Base-by-base conservation (phyloP, 345 rosid genomes). In the Lagerstroemia speciosa region DNA sequence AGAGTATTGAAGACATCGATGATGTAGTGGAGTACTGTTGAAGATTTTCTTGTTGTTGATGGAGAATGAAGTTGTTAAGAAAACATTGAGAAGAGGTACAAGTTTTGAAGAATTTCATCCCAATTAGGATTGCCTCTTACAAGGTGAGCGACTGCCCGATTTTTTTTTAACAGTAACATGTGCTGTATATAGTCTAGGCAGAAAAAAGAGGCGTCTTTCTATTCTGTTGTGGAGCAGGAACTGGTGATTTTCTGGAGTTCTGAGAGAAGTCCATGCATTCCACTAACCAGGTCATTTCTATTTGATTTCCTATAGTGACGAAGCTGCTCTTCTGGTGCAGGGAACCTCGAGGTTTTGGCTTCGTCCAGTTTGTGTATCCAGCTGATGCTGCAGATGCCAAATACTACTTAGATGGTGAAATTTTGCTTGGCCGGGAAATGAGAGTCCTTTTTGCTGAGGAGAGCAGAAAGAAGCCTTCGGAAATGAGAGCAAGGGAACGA, bases 321-420 rank as follows among this genome's bases (percentile, higher is more conserved):
- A 50, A 38, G 43, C 12, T 38, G 17, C 77, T 48, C 53, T 26
- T 72, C 29, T 61, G 6, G 8, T 75, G 77, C 82, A 92, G 98
- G 81, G 87, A 84, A 71, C 96, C 96, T 6, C 92, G 96, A 5
- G 98, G 98, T 32, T 92, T 92, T 69, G 98, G 98, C 38, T 92
- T 92, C 80, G 86, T 92, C 66, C 98, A 92, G 73, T 92, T 73
- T 82, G 68, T 84, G 46, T 89, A 92, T 70, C 87, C 91, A 45
- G 91, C 83, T 67, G 98, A 93, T 87, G 96, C 98, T 67, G 90
- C 87, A 19, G 95, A 92, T 78, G 97, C 96, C 33, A 89, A 93
- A 71, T 80, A 83, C 75, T 88, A 84, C 69, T 75, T 93, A 88
- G 97, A 93, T 80, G 97, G 98, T 34, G 84, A 80, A 73, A 71